A percentile compares a stretch with the other conserved stretches of the same genome.
These are phyloP conservation scores for Mortierella sp. DNA, from an alignment of 371 early-diverging fungal species.

Conservation along the genomic window DNA sequence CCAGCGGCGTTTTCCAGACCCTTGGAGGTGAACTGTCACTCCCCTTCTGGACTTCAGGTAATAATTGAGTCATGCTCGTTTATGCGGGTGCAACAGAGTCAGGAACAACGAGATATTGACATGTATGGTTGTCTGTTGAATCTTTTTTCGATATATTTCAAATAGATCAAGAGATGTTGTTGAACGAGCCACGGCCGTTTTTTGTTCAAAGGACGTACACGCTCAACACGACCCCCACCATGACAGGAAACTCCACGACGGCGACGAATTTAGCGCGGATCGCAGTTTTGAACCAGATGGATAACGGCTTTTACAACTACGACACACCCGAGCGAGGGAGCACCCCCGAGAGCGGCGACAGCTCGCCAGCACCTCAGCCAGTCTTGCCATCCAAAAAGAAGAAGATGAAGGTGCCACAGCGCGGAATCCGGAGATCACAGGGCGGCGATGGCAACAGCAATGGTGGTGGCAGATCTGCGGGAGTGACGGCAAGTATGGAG, in stretches of 20 bases:
- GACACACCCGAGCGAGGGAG: slow-evolving; percentile 54
- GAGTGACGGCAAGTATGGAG: neutral
- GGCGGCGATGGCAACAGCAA: neutral
- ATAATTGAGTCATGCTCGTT: neutral
- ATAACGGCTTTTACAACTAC: slow-evolving; percentile 13
- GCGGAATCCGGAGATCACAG: slow-evolving; percentile 8
- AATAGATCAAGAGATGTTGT: slow-evolving; percentile 53
- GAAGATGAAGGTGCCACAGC: slow-evolving; percentile 13
- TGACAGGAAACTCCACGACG: slow-evolving; percentile 20
- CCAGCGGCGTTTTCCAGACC: slow-evolving; percentile 25
- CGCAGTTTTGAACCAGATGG: slow-evolving; percentile 50
- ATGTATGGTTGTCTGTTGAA: neutral
- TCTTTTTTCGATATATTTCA: neutral
- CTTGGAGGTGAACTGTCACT: slow-evolving; percentile 33
- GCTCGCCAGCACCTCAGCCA: slow-evolving; percentile 34
- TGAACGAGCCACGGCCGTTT: slow-evolving; percentile 45
- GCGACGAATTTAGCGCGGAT: slow-evolving; percentile 34
- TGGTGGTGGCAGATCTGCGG: neutral
- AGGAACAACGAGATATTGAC: neutral
- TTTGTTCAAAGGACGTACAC: slow-evolving; percentile 22
- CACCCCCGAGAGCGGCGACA: slow-evolving; percentile 47
- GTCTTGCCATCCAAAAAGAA: slow-evolving; percentile 25
- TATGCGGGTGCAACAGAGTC: neutral
- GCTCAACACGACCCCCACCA: slow-evolving; percentile 9
- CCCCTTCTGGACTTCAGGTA: slow-evolving; percentile 46